A percentile compares a stretch with the other conserved stretches of the same genome.
Evolutionary conservation across 148 eudicot species (phyloP).

Genomic region (Chenopodium album): DNA sequence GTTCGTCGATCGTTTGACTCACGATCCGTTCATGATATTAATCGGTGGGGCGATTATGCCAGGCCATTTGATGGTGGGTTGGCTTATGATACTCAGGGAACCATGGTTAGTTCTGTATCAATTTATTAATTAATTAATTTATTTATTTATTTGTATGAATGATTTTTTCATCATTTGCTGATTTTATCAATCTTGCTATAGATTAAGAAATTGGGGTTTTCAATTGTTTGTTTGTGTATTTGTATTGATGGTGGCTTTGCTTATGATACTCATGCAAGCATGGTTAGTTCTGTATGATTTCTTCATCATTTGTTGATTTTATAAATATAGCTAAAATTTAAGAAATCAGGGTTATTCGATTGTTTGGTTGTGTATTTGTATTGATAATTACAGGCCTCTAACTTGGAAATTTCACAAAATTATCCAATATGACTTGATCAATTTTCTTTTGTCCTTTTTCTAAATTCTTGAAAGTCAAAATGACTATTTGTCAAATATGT

Average conservation of each 20-base stretch:
- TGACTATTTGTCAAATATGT: no score
- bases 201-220: background rate
- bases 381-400: background rate
- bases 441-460: background rate
- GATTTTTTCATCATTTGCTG: background rate
- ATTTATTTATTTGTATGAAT: background rate
- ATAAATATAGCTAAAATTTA: background rate
- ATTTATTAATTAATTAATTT: no score
- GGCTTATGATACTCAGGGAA: slow-evolving; percentile 24
- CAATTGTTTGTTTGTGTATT: background rate
- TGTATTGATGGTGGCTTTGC: slow-evolving; percentile 18
- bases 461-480: no score
- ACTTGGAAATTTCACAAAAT: background rate
- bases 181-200: background rate
- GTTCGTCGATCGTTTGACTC: slow-evolving; percentile 58
- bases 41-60: slow-evolving; percentile 59
- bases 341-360: background rate
- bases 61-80: slow-evolving; percentile 33
- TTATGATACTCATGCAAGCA: slow-evolving; percentile 25
- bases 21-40: slow-evolving; percentile 52
- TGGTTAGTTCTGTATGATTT: slow-evolving; percentile 19
- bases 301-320: background rate
- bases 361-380: background rate
- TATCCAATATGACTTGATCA: background rate
- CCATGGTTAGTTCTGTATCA: slow-evolving; percentile 23